Evolutionary conservation across 768 basidiomycete genomes (phyloP).

Genomic region (Leccinum barrowsii): DNA sequence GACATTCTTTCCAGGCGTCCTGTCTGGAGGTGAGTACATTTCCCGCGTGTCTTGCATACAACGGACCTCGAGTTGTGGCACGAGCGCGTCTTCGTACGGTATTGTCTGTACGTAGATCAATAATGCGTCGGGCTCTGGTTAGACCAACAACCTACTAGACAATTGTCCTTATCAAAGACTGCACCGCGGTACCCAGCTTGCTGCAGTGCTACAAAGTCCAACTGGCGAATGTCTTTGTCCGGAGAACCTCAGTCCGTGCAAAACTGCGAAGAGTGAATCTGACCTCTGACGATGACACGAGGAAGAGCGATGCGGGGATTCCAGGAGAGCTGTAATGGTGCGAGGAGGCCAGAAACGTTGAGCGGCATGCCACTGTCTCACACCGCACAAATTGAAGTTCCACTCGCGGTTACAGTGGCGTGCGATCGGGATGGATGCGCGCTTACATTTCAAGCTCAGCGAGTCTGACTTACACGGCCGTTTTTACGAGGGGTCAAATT

Average conservation of each 20-base stretch:
- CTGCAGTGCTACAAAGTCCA: constrained; percentile 72
- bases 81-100: constrained; percentile 71
- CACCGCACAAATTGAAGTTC: no score
- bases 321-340: constrained; percentile 65
- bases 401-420: no score
- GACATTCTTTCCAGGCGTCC: constrained; percentile 75
- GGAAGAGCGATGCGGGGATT: constrained; percentile 68
- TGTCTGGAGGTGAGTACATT: constrained; percentile 26
- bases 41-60: no score
- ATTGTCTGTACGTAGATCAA: constrained; percentile 53
- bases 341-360: constrained; percentile 69
- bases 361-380: constrained; percentile 56
- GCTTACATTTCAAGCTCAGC: no score
- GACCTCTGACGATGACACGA: constrained; percentile 65
- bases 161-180: constrained; percentile 98
- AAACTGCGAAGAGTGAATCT: constrained; percentile 4
- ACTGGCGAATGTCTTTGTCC: constrained; percentile 78
- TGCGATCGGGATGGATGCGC: no score
- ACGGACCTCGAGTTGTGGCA: constrained; percentile 71
- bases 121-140: no score
- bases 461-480: no score
- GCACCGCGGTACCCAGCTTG: constrained; percentile 82
- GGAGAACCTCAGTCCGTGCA: constrained; percentile 16
- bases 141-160: constrained; percentile 55
- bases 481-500: no score